Percentiles rank a stretch among this genome's conserved stretches.
Conservation (phyloP, 495 filamentous ascomycete genomes). For the Daldinia bambusicola region DNA sequence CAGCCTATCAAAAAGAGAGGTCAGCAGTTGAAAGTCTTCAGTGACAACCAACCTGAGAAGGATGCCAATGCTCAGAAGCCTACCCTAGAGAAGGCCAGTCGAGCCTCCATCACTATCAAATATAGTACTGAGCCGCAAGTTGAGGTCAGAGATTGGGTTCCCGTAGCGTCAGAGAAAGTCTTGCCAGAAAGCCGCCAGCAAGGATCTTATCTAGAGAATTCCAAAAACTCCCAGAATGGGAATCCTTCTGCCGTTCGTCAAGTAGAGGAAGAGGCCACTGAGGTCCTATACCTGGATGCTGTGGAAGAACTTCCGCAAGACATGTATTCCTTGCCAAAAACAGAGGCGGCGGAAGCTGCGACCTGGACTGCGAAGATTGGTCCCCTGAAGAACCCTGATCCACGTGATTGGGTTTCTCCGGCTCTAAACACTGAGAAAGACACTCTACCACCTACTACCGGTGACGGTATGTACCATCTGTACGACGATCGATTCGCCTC, state of each 20-base stretch:
- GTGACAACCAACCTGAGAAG: slow-evolving; percentile 60
- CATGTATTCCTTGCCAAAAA: slow-evolving; percentile 4
- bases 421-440: not conserved
- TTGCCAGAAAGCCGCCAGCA: slow-evolving; percentile 3
- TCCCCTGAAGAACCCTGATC: not conserved
- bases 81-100: not conserved
- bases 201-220: slow-evolving; percentile 10
- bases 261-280: slow-evolving; percentile 48
- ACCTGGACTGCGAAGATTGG: slow-evolving; percentile 1
- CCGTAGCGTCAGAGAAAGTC: not conserved
- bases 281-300: slow-evolving; percentile 57
- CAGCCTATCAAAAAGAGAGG: slow-evolving; percentile 63
- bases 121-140: slow-evolving; percentile 7
- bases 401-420: slow-evolving; percentile 8
- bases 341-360: slow-evolving; percentile 25
- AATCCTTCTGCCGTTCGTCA: not conserved
- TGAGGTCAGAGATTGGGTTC: slow-evolving; percentile 1
- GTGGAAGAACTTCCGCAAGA: slow-evolving; percentile 50
- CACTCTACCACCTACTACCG: not conserved
- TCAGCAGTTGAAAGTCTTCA: slow-evolving; percentile 68
- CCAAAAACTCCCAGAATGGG: not conserved
- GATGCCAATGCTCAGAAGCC: slow-evolving; percentile 7
- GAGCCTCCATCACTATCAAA: slow-evolving; percentile 1
- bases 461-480: not conserved
- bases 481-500: slow-evolving; percentile 6